phyloP scores from a whole-genome alignment of 805 yeast species.

The Candida tallmaniae region DNA sequence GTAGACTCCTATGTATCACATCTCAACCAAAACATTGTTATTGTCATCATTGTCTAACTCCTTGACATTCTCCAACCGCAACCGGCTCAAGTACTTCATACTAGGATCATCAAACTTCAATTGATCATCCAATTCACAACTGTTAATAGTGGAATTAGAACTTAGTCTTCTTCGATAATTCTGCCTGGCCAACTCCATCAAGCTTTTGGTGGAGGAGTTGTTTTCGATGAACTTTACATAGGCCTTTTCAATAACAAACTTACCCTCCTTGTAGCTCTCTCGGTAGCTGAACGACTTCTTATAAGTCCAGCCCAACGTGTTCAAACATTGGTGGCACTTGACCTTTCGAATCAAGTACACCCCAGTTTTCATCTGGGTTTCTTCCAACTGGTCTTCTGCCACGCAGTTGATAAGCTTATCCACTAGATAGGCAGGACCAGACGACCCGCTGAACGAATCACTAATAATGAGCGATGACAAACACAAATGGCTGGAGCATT shows the following conservation, averaged over 20 bases:
- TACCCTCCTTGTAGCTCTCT: constrained; percentile 41
- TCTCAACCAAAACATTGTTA: constrained; percentile 14
- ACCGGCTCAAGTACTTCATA: constrained; percentile 11
- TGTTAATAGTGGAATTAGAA: constrained; percentile 11
- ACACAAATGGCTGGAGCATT: constrained; percentile 39
- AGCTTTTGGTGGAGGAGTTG: constrained; percentile 27
- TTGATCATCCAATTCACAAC: constrained; percentile 13
- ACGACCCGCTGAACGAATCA: constrained; percentile 36
- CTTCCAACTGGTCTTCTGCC: constrained; percentile 22
- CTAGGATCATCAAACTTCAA: constrained; percentile 12
- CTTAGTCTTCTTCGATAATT: constrained; percentile 16
- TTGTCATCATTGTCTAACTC: constrained; percentile 14
- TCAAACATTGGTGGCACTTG: constrained; percentile 35
- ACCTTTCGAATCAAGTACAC: constrained; percentile 32
- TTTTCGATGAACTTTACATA: constrained; percentile 32
- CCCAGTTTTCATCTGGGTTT: constrained; percentile 39
- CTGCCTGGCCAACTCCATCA: constrained; percentile 28
- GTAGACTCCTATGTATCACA: constrained; percentile 3
- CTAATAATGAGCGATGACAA: constrained; percentile 30
- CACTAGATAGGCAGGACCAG: constrained; percentile 40
- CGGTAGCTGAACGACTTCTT: constrained; percentile 30
- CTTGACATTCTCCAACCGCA: constrained; percentile 16
- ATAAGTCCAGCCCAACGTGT: constrained; percentile 38
- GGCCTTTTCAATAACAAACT: constrained; percentile 38
- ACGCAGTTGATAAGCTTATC: constrained; percentile 33